phyloP scores from a whole-genome alignment of 1,284 basidiomycete species.

The Blastosporella zonata region DNA sequence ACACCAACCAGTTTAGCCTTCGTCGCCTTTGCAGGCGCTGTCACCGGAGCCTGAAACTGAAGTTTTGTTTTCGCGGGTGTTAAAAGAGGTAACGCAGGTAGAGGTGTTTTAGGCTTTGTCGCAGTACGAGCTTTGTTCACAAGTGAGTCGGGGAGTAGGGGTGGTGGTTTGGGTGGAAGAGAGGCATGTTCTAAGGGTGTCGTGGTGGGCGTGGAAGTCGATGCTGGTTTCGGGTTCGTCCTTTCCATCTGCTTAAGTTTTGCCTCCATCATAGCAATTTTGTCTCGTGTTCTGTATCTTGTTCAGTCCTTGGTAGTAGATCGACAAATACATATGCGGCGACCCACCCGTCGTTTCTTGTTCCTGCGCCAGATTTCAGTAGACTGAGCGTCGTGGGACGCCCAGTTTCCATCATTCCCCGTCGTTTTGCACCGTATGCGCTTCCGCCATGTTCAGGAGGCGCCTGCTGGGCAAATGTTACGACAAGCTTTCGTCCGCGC shows the following conservation, averaged over 20 bases:
- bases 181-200: conserved; percentile 40
- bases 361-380: conserved; percentile 69
- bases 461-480: conserved; percentile 87
- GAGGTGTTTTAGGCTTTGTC: conserved; percentile 17
- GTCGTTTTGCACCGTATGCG: conserved; percentile 29
- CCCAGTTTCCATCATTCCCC: conserved; percentile 53
- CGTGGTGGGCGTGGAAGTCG: conserved; percentile 14
- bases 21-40: conserved; percentile 4
- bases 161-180: conserved; percentile 43
- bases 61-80: conserved; percentile 11
- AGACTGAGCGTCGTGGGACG: conserved; percentile 87
- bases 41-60: not conserved
- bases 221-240: conserved; percentile 25
- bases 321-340: not conserved
- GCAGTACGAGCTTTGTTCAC: conserved; percentile 4
- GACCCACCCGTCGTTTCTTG: conserved; percentile 59
- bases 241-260: conserved; percentile 81
- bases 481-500: conserved; percentile 82
- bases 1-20: conserved; percentile 21
- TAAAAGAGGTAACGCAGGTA: conserved; percentile 21
- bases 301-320: not conserved
- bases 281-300: conserved; percentile 67
- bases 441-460: conserved; percentile 43
- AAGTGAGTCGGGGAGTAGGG: conserved; percentile 15
- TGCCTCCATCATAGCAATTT: conserved; percentile 95